These are phyloP conservation scores for Ephemerocybe angulata DNA, from an alignment of 768 basidiomycete species.

Conservation along the genomic window DNA sequence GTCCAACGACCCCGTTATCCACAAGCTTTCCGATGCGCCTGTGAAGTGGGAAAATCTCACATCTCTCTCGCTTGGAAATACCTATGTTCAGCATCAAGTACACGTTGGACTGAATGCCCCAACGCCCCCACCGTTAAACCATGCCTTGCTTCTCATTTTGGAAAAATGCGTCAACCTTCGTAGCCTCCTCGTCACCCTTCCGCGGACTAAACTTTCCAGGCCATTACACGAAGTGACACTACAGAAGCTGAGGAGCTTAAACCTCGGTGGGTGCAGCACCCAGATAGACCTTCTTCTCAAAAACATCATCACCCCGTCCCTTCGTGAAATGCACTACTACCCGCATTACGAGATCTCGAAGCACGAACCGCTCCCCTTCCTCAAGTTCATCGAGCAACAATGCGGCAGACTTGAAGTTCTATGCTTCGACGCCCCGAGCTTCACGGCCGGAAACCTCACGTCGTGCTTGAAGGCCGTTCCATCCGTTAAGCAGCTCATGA, in stretches of 20 bases:
- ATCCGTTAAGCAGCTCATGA: not conserved
- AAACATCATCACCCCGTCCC: not conserved
- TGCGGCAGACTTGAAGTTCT: not conserved
- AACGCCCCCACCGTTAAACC: not conserved
- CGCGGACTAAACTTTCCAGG: not conserved
- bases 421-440: not conserved
- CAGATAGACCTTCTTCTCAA: not conserved
- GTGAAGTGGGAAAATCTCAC: not conserved
- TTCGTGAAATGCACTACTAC: not conserved
- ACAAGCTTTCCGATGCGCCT: not conserved
- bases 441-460: not conserved
- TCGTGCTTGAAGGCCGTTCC: not conserved
- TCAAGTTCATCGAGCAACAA: not conserved
- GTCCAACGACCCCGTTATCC: not conserved
- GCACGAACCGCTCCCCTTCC: not conserved
- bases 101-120: not conserved
- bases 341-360: not conserved
- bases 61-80: not conserved
- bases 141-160: not conserved
- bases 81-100: not conserved
- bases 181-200: no score
- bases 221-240: not conserved
- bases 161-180: not conserved
- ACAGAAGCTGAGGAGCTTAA: not conserved
- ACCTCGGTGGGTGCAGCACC: not conserved